These are phyloP conservation scores for Citeromyces hawaiiensis DNA, from an alignment of 1,139 yeast species.

Conservation along the genomic window DNA sequence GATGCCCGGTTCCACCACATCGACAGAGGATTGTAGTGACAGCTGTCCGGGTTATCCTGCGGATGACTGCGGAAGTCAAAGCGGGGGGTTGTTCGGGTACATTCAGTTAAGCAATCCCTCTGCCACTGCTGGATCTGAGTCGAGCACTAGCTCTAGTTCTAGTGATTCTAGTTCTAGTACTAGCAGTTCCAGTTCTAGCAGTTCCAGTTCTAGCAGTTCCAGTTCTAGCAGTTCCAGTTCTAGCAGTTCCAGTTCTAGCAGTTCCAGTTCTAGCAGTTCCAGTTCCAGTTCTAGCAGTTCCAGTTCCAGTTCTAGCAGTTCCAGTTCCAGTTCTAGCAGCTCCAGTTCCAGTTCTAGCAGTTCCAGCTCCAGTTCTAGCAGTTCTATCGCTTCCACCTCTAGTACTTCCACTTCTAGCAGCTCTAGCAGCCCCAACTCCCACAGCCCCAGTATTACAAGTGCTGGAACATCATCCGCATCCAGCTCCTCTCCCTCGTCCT, in stretches of 20 bases:
- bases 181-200: constrained; percentile 1
- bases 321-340: constrained; percentile 4
- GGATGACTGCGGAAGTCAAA: constrained; percentile 29
- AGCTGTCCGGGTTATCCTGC: constrained; percentile 25
- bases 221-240: constrained; percentile 2
- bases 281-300: not conserved
- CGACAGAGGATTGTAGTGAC: constrained; percentile 8
- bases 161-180: not conserved
- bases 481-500: constrained; percentile 3
- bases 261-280: not conserved
- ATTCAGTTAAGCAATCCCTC: constrained; percentile 22
- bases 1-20: constrained; percentile 11
- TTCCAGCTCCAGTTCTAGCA: constrained; percentile 2
- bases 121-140: constrained; percentile 10
- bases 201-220: constrained; percentile 4
- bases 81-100: constrained; percentile 25
- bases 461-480: no score
- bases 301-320: constrained; percentile 3
- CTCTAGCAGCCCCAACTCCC: no score
- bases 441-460: no score
- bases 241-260: not conserved
- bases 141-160: constrained; percentile 4
- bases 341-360: constrained; percentile 4
- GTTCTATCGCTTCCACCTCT: no score
- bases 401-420: no score